Conservation (phyloP, 352 stramenopile species). For the Phytophthora melonis region DNA sequence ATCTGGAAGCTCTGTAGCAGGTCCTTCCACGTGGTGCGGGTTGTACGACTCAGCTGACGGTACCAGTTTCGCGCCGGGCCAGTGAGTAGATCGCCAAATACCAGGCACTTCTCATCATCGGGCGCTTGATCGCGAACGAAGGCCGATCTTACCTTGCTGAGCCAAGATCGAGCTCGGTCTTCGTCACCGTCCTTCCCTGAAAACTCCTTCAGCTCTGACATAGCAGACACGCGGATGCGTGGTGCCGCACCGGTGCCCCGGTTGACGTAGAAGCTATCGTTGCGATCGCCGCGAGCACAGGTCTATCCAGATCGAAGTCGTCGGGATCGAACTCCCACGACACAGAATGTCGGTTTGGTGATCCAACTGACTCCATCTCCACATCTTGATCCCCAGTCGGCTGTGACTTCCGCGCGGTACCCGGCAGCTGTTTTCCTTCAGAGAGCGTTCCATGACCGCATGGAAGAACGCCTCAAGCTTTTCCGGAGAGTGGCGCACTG, state of each 20-base stretch:
- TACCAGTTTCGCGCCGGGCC: neutral
- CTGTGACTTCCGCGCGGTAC: neutral
- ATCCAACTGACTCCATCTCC: neutral
- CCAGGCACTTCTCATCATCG: neutral
- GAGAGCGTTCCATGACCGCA: neutral
- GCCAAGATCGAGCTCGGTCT: neutral
- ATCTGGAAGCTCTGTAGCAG: neutral
- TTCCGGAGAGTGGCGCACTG: neutral
- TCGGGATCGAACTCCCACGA: neutral
- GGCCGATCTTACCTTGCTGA: neutral
- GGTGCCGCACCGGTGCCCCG: too few species aligned
- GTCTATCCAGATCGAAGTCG: neutral
- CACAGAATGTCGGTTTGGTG: neutral
- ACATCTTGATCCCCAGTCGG: neutral
- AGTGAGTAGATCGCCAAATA: neutral
- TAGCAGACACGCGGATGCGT: neutral
- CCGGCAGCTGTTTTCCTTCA: neutral
- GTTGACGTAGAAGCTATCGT: neutral
- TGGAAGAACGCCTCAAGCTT: neutral
- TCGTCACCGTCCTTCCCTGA: neutral
- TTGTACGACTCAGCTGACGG: neutral
- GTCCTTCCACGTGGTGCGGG: too few species aligned
- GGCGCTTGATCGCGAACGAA: neutral
- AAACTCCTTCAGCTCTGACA: neutral
- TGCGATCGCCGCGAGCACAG: neutral